A percentile compares a stretch with the other conserved stretches of the same genome.
Conservation (phyloP, 2,329 filamentous ascomycete species). For the Pestalotiopsis sp. region DNA sequence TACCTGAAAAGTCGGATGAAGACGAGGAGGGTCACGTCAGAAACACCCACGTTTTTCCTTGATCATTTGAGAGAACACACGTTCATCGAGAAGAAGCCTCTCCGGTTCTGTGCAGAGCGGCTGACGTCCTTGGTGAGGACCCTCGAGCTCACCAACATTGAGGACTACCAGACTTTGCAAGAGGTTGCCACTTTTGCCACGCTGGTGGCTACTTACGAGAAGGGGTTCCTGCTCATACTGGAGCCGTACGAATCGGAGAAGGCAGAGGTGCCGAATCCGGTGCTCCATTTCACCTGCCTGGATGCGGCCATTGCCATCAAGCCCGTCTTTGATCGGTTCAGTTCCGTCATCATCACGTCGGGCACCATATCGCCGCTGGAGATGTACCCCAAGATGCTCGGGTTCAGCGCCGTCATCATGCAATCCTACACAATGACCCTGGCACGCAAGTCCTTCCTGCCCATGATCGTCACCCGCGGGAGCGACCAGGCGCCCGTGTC, state of each 20-base stretch:
- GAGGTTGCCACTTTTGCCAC: constrained; percentile 98
- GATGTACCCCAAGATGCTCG: constrained; percentile 99
- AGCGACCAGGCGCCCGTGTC: constrained; percentile 93
- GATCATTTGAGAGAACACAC: constrained; percentile 93
- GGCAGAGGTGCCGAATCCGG: constrained; percentile 91
- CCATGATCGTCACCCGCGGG: constrained; percentile 95
- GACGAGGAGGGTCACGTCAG: constrained; percentile 94
- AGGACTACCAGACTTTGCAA: constrained; percentile 95
- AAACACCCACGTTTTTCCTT: constrained; percentile 93
- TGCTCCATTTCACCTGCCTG: constrained; percentile 95
- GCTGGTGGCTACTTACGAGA: constrained; percentile 93
- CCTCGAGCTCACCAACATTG: constrained; percentile 93
- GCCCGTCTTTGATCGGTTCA: constrained; percentile 95
- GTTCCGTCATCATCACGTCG: constrained; percentile 97
- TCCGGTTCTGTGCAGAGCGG: constrained; percentile 92
- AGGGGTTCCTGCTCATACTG: constrained; percentile 92
- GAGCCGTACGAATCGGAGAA: constrained; percentile 96
- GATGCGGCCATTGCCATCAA: constrained; percentile 98
- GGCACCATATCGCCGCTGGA: constrained; percentile 96
- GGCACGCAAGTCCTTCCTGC: constrained; percentile 90
- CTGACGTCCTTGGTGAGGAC: constrained; percentile 93
- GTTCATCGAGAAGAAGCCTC: constrained; percentile 94
- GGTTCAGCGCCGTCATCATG: constrained; percentile 89
- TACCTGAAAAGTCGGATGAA: constrained; percentile 99
- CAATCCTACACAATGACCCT: constrained; percentile 98